Evolutionary conservation across 352 stramenopile genomes (phyloP).

Genomic region (Phytophthora sp.): DNA sequence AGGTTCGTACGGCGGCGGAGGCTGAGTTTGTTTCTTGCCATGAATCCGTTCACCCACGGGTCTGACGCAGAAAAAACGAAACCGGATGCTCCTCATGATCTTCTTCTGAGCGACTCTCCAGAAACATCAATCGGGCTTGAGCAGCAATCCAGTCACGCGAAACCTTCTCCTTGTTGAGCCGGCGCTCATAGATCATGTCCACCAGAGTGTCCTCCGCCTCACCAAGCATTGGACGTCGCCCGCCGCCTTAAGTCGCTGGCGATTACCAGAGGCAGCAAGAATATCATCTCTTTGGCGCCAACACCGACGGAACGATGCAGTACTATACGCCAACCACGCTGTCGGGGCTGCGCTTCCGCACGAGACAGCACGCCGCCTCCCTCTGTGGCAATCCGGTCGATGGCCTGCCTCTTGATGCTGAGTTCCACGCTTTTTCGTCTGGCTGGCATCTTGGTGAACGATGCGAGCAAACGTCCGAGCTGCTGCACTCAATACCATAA

Average conservation of each 20-base stretch:
- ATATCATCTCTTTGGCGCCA: slow-evolving; percentile 26
- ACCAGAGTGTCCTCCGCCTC: slow-evolving; percentile 6
- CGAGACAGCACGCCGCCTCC: slow-evolving; percentile 1
- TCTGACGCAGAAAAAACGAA: slow-evolving; percentile 26
- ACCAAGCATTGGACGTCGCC: slow-evolving; percentile 3
- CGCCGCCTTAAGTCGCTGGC: not conserved
- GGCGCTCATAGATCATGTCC: slow-evolving; percentile 16
- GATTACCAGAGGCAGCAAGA: not conserved
- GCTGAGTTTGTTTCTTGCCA: slow-evolving; percentile 24
- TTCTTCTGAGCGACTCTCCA: not conserved
- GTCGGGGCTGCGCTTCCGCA: slow-evolving; percentile 15
- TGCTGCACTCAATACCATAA: not conserved
- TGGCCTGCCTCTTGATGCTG: slow-evolving; percentile 17
- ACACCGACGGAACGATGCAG: slow-evolving; percentile 19
- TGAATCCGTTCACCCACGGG: slow-evolving; percentile 31
- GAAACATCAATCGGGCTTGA: not conserved
- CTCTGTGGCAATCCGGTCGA: slow-evolving; percentile 19
- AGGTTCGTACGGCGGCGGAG: slow-evolving; percentile 29
- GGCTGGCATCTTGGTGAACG: slow-evolving; percentile 15
- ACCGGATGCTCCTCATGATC: slow-evolving; percentile 19
- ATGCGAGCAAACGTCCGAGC: too few relatives aligned
- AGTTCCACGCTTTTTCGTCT: slow-evolving; percentile 20
- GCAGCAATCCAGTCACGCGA: slow-evolving; percentile 21
- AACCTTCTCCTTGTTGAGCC: slow-evolving; percentile 20
- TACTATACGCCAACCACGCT: slow-evolving; percentile 16